These are phyloP conservation scores for Fusarium pseudograminearum DNA, from an alignment of 2,329 filamentous ascomycete genomes.

Conservation along the genomic window DNA sequence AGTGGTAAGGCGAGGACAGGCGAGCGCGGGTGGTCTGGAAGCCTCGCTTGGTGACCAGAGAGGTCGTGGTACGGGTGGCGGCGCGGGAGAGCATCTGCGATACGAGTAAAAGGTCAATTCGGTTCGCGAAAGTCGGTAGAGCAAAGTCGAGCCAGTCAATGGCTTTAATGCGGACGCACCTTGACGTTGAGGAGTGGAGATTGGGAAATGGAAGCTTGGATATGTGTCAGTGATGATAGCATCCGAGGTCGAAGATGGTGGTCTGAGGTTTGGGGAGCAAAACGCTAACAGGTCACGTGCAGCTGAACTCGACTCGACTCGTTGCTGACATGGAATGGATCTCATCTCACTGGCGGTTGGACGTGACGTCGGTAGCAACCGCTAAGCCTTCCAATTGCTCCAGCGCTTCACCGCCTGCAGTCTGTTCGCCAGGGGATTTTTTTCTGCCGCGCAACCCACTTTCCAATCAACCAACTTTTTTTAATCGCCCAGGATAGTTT, in stretches of 20 bases:
- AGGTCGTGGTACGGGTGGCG: constrained; percentile 72
- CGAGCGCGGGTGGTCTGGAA: constrained; percentile 92
- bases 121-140: constrained; percentile 34
- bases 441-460: constrained; percentile 49
- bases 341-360: neutral
- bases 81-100: constrained; percentile 87
- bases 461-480: constrained; percentile 44
- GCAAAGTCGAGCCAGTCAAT: constrained; percentile 4
- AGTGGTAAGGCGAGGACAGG: constrained; percentile 94
- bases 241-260: constrained; percentile 49
- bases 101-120: constrained; percentile 55
- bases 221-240: constrained; percentile 44
- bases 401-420: constrained; percentile 40
- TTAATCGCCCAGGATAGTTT: constrained; percentile 36
- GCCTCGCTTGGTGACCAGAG: constrained; percentile 85
- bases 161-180: constrained; percentile 37
- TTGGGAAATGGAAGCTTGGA: constrained; percentile 46
- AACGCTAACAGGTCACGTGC: constrained; percentile 46
- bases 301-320: constrained; percentile 15
- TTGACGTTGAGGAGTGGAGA: constrained; percentile 48
- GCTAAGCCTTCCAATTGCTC: neutral
- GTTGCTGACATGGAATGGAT: constrained; percentile 17
- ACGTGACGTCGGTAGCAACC: constrained; percentile 43
- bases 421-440: constrained; percentile 35
- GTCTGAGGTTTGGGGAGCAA: constrained; percentile 50